Evolutionary conservation across 148 eudicot species (phyloP).

Genomic region (Euryodendron excelsum): DNA sequence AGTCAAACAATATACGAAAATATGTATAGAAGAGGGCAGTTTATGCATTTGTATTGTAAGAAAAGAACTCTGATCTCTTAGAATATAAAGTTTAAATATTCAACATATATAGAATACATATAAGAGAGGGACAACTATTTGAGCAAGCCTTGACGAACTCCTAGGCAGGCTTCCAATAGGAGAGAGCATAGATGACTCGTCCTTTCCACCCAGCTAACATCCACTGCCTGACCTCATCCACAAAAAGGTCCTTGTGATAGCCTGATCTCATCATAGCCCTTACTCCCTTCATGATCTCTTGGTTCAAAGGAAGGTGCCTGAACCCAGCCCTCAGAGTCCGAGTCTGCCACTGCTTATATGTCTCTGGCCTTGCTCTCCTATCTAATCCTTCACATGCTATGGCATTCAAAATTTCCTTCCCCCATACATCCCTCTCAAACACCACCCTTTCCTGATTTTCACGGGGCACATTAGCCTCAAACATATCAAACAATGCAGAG

Average conservation of each 20-base stretch:
- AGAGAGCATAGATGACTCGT: constrained; percentile 31
- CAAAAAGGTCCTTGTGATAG: constrained; percentile 51
- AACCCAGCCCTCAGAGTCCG: constrained; percentile 47
- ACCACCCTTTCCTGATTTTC: constrained; percentile 37
- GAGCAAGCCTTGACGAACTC: constrained; percentile 4
- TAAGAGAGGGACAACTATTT: no score
- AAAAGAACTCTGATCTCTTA: no score
- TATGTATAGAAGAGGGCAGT: no score
- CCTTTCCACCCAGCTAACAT: constrained; percentile 73
- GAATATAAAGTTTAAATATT: no score
- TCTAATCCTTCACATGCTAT: constrained; percentile 56
- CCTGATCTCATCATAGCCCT: constrained; percentile 32
- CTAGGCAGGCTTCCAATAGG: constrained; percentile 44
- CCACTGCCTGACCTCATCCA: constrained; percentile 52
- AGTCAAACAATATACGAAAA: no score
- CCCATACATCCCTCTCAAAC: constrained; percentile 43
- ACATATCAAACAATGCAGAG: constrained; percentile 41
- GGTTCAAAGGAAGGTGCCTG: constrained; percentile 36
- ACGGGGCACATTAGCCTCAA: constrained; percentile 42
- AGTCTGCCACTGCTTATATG: constrained; percentile 63
- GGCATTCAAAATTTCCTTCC: constrained; percentile 42
- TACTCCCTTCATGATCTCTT: constrained; percentile 29
- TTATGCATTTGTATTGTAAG: no score
- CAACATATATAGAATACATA: no score
- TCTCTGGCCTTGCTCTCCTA: constrained; percentile 55